phyloP scores from a whole-genome alignment of 176 grass and related monocot species.

The Stipa capillata region DNA sequence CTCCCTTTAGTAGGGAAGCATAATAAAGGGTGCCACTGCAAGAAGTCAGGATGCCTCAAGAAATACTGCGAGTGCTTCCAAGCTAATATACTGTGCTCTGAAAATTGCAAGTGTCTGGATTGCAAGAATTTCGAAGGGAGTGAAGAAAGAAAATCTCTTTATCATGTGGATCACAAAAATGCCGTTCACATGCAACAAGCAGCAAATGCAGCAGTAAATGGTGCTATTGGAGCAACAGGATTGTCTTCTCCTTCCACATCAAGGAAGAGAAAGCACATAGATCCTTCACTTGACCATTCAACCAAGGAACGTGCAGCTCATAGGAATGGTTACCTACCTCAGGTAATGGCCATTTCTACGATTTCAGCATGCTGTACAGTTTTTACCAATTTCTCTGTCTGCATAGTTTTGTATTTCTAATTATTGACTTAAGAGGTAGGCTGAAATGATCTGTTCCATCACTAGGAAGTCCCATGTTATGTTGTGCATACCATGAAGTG shows the following conservation, averaged over 20 bases:
- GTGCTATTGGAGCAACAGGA: slow-evolving; percentile 59
- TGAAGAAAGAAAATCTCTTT: slow-evolving; percentile 76
- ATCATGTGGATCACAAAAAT: slow-evolving; percentile 57
- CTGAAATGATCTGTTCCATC: background rate
- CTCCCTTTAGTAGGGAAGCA: slow-evolving; percentile 78
- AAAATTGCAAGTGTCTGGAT: slow-evolving; percentile 99
- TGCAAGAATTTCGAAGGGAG: slow-evolving; percentile 95
- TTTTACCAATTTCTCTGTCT: slow-evolving; percentile 1
- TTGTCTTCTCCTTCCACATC: slow-evolving; percentile 71
- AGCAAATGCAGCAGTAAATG: slow-evolving; percentile 75
- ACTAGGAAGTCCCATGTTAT: background rate
- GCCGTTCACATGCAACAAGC: slow-evolving; percentile 72
- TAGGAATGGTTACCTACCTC: slow-evolving; percentile 36
- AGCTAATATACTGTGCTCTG: slow-evolving; percentile 95
- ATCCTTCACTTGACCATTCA: slow-evolving; percentile 48
- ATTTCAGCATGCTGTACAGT: background rate
- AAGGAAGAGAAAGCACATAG: slow-evolving; percentile 67
- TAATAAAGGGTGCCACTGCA: slow-evolving; percentile 99
- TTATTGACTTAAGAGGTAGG: slow-evolving; percentile 18
- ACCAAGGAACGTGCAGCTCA: slow-evolving; percentile 36
- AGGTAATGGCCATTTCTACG: slow-evolving; percentile 56
- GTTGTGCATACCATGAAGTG: background rate
- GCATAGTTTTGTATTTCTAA: slow-evolving; percentile 1
- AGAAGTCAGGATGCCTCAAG: slow-evolving; percentile 97
- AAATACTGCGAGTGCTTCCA: slow-evolving; percentile 99